A percentile compares a stretch with the other conserved stretches of the same genome.
Evolutionary conservation across 208 protist species (phyloP).

Genomic region (Acanthamoeba triangularis): DNA sequence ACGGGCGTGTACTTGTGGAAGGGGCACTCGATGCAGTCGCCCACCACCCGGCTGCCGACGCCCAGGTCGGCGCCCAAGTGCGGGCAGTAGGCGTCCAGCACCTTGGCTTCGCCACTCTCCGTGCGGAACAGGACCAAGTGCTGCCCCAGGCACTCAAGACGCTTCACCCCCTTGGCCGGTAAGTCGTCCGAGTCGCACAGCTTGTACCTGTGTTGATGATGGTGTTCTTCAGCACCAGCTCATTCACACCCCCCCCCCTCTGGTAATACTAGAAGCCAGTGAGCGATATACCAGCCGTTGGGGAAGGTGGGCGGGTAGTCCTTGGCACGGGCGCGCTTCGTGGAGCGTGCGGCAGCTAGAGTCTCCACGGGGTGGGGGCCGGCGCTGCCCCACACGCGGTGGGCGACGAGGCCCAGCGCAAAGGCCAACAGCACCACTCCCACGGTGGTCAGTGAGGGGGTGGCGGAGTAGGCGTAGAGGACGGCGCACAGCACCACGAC

Average conservation of each 20-base stretch:
- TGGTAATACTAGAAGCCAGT: not conserved
- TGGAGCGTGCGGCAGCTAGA: not conserved
- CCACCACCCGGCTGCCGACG: constrained; percentile 55
- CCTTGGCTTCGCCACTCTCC: constrained; percentile 55
- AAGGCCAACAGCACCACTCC: not conserved
- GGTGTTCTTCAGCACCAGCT: not conserved
- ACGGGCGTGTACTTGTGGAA: too few species aligned
- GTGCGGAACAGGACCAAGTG: constrained; percentile 75
- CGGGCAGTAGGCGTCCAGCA: constrained; percentile 71
- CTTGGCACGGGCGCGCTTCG: not conserved
- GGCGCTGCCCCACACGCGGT: not conserved
- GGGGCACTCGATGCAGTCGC: constrained; percentile 74
- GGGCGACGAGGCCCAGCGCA: not conserved
- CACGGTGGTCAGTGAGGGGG: not conserved
- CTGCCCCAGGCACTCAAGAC: not conserved
- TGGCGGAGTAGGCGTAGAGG: not conserved
- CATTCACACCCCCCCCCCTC: too few species aligned
- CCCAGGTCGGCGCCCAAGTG: constrained; percentile 74
- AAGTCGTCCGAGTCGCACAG: constrained; percentile 74
- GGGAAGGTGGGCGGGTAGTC: constrained; percentile 60
- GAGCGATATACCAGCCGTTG: constrained; percentile 71
- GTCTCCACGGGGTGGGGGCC: not conserved
- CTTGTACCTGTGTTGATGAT: constrained; percentile 51
- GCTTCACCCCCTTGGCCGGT: constrained; percentile 12
- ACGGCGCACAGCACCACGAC: not conserved